Evolutionary conservation across 371 early-diverging fungal species (phyloP).

Genomic region (Rhizopus microsporus): DNA sequence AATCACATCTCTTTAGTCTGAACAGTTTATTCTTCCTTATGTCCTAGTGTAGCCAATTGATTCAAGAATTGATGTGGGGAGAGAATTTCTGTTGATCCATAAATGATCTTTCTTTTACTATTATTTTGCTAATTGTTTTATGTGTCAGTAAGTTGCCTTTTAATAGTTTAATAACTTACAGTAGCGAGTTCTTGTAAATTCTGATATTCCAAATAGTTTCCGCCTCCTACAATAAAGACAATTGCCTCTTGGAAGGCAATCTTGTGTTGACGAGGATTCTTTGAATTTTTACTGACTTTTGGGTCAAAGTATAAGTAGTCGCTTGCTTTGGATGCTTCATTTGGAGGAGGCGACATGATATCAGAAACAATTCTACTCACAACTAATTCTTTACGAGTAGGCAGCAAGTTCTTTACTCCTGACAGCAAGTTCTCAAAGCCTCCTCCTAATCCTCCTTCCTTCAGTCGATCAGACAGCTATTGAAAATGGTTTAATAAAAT

Average conservation of each 20-base stretch:
- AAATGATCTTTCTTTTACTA: slow-evolving; percentile 82
- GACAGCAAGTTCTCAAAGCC: slow-evolving; percentile 85
- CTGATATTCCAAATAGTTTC: slow-evolving; percentile 95
- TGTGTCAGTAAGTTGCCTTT: neutral
- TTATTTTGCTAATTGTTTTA: slow-evolving; percentile 50
- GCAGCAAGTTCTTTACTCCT: slow-evolving; percentile 94
- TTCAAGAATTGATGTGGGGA: slow-evolving; percentile 84
- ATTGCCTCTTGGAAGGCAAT: slow-evolving; percentile 84
- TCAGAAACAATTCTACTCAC: slow-evolving; percentile 84
- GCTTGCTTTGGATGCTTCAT: slow-evolving; percentile 64
- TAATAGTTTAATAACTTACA: slow-evolving; percentile 36
- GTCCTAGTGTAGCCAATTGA: slow-evolving; percentile 75
- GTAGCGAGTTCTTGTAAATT: slow-evolving; percentile 87
- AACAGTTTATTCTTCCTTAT: slow-evolving; percentile 22
- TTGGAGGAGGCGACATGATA: slow-evolving; percentile 73
- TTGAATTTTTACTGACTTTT: slow-evolving; percentile 56
- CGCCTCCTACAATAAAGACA: slow-evolving; percentile 97
- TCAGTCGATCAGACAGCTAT: slow-evolving; percentile 76
- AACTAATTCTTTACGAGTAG: slow-evolving; percentile 84
- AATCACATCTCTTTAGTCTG: no score
- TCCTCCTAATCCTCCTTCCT: slow-evolving; percentile 79
- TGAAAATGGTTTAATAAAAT: neutral
- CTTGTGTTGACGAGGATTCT: slow-evolving; percentile 55
- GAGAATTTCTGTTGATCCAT: slow-evolving; percentile 96
- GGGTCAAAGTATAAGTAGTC: slow-evolving; percentile 92